Evolutionary conservation across 148 eudicot genomes (phyloP).

Genomic region (Silene conica): DNA sequence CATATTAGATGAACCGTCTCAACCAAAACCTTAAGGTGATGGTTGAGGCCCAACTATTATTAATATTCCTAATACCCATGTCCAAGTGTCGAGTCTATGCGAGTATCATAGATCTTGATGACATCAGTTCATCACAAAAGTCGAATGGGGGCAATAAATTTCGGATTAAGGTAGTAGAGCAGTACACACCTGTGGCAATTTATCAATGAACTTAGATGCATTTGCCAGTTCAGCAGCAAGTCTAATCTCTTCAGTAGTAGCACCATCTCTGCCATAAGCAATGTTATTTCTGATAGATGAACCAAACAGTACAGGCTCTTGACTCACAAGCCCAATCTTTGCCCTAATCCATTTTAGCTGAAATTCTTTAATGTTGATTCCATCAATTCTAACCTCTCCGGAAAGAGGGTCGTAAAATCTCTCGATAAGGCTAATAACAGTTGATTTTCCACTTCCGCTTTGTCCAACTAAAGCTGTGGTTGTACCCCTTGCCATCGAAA

Average conservation of each 20-base stretch:
- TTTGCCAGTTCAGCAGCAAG: constrained; percentile 59
- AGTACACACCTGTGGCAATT: constrained; percentile 49
- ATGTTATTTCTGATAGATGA: constrained; percentile 56
- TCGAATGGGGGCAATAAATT: no score
- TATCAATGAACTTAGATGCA: constrained; percentile 56
- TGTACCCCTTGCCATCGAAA: constrained; percentile 48
- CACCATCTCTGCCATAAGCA: constrained; percentile 52
- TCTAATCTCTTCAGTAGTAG: constrained; percentile 47
- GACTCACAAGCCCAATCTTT: constrained; percentile 66
- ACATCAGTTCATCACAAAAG: no score
- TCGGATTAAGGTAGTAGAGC: background rate
- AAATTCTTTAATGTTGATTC: constrained; percentile 48
- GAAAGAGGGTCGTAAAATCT: constrained; percentile 63
- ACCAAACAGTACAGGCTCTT: constrained; percentile 61
- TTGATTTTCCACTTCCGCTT: constrained; percentile 72
- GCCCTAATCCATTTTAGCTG: constrained; percentile 62
- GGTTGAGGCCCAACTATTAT: no score
- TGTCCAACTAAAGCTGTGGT: constrained; percentile 67
- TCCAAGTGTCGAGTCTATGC: no score
- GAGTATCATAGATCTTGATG: no score
- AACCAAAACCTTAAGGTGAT: no score
- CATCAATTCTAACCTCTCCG: constrained; percentile 65
- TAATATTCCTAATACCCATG: no score
- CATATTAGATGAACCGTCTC: no score
- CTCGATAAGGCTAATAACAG: constrained; percentile 60